These are phyloP conservation scores for Backusella sp. DNA, from an alignment of 192 early-diverging fungal genomes.

Conservation along the genomic window DNA sequence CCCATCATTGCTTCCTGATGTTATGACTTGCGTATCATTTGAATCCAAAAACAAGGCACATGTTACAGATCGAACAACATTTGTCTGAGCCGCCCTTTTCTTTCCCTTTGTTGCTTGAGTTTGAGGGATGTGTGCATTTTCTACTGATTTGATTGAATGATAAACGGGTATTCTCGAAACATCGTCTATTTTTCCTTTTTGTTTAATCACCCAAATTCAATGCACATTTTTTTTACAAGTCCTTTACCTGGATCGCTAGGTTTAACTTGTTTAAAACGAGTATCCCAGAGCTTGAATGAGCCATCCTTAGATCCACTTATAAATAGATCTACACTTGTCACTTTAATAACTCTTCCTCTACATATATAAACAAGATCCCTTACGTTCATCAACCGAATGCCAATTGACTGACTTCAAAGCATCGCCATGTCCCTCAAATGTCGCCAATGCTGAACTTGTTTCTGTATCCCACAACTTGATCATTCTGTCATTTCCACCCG, in stretches of 20 bases:
- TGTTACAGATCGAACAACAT: slow-evolving; percentile 43
- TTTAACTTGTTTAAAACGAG: slow-evolving; percentile 14
- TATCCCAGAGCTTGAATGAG: slow-evolving; percentile 30
- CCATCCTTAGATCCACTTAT: slow-evolving; percentile 25
- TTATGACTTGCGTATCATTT: slow-evolving; percentile 50
- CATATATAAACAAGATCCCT: slow-evolving; percentile 21
- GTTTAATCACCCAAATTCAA: not conserved
- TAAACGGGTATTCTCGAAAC: slow-evolving; percentile 17
- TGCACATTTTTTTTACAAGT: not conserved
- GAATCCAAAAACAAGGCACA: slow-evolving; percentile 49
- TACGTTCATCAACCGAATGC: slow-evolving; percentile 57
- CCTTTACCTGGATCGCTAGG: slow-evolving; percentile 7
- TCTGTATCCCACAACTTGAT: slow-evolving; percentile 78
- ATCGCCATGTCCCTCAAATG: slow-evolving; percentile 64
- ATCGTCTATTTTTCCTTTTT: not conserved
- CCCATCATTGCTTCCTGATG: slow-evolving; percentile 67
- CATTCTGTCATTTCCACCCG: slow-evolving; percentile 77
- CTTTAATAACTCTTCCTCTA: not conserved
- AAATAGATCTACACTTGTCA: slow-evolving; percentile 19
- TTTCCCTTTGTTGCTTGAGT: not conserved
- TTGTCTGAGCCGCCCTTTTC: not conserved
- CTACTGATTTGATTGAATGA: slow-evolving; percentile 41
- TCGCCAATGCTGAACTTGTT: slow-evolving; percentile 45
- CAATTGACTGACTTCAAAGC: slow-evolving; percentile 72
- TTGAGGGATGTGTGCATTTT: slow-evolving; percentile 41